Base-by-base conservation (phyloP, 1,139 yeast genomes). In the Pneumocystis carinii region DNA sequence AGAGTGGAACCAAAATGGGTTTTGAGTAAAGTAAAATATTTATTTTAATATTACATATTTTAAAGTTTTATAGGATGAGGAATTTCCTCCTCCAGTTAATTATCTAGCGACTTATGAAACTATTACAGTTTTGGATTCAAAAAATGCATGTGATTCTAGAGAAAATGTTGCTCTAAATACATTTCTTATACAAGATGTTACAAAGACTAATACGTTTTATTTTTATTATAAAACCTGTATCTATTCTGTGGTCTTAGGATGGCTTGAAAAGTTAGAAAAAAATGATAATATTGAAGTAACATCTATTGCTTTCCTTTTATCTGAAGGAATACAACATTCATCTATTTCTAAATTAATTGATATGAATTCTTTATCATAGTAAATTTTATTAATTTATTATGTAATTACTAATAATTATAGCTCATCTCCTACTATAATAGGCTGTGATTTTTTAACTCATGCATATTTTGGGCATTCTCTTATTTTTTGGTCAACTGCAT, bases 1-100 rank as follows among this genome's bases (percentile, higher is more conserved):
- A 55, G 62, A 10, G 41, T 64, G n/a, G 37, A 27, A 38, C 42
- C 59, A 19, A 37, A 17, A 57, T 57, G 59, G 59, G 12, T 57
- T 37, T 37, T 37, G 29, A 29, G 29, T 19, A 17, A 37, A 39
- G 59, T 48, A 48, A 24, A 12, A 24, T n/a, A 24, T 48, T 3
- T 8, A 10, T 48, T 48, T 10, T 10, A 39, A 48, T 48, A 19
- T 14, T 48, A 48, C 24, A 17, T 48, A 48, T 48, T 24, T 14
- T 48, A 24, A 48, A 24, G 55, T 48, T 48, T 48, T 48, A 12
- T 48, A 48, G 55, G 24, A 48, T 48, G 55, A 48, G 12, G n/a
- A 48, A 12, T 19, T 8, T 37, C 39, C 39, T 24, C 55, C 24
- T 12, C 24, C 10, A 12, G 27, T 12, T 19, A 48, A 24, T 24